These are phyloP conservation scores for Fremontodendron californicum DNA, from an alignment of 345 rosid species.

Conservation along the genomic window DNA sequence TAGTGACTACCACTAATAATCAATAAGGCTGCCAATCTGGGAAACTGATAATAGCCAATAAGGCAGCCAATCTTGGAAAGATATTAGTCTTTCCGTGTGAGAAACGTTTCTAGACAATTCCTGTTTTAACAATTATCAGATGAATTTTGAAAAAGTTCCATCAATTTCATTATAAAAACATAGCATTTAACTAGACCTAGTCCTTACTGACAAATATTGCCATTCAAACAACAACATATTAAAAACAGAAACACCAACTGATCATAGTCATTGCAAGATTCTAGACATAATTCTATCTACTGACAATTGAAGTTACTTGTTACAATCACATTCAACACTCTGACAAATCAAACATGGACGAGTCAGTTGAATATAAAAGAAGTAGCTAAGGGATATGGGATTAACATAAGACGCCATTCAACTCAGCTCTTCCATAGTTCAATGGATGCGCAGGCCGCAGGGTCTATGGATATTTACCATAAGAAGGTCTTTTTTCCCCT, in stretches of 20 bases:
- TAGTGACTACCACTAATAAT: not conserved
- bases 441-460: not conserved
- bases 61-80: constrained; percentile 6
- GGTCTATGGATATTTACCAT: not conserved
- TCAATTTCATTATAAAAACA: not conserved
- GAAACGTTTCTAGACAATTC: not conserved
- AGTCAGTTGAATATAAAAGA: not conserved
- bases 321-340: not conserved
- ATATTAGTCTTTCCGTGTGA: not conserved
- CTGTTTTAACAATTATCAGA: not conserved
- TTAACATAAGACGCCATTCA: not conserved
- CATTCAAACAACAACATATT: not conserved
- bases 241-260: not conserved
- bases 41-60: not conserved
- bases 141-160: not conserved
- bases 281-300: not conserved
- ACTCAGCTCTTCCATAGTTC: not conserved
- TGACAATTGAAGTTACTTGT: not conserved
- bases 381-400: not conserved
- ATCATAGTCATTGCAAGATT: not conserved
- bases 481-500: not conserved
- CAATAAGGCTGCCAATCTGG: not conserved
- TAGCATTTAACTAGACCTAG: not conserved
- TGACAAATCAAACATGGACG: not conserved
- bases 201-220: not conserved